Evolutionary conservation across 441 rosid species (phyloP), one percentile per base, ranked within the genome.

Genomic region (Hura crepitans): DNA sequence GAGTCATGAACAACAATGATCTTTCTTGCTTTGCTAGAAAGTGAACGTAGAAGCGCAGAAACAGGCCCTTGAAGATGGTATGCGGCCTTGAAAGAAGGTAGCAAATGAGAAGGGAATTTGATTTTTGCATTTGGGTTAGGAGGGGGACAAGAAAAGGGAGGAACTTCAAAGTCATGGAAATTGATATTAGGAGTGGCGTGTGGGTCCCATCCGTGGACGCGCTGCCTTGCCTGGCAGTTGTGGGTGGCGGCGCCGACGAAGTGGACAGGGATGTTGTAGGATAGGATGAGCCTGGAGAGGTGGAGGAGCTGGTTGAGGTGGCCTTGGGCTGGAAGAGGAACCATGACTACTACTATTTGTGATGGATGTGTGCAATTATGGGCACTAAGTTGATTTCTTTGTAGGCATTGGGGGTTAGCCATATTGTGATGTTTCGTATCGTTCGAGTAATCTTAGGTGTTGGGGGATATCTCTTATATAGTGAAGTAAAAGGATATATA

Each of bases 271-370:
- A 84, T 76, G 66, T 74, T 63, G 67, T 77, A 69, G 66, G 81
- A 66, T 8, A 81, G 72, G 58, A 85, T 31, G 27, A 79, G 74
- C 66, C 72, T 72, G 43, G 87, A 78, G 49, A 85, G 80, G 20
- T 84, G 85, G 62, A 85, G 82, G 71, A 84, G 82, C 54, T 82
- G 89, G 72, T 81, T 81, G 58, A 84, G 81, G 72, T 85, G 89
- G 76, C 89, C 84, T 47, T 85, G 87, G 7, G 85, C 84, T 18
- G 89, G 89, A 28, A 85, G 74, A 12, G 91, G 91, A 30, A 87
- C 86, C 82, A 87, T 77, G 7, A 87, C 81, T 12, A 81, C 83
- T 4, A 51, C 75, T 28, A 76, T 82, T n/a, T 77, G 43, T 42
- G 57, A 15, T 60, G 27, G 58, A 30, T 58, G 23, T 6, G 18